A percentile compares a stretch with the other conserved stretches of the same genome.
Evolutionary conservation across 169 alveolate species (phyloP).

Genomic region (Neospora caninum): DNA sequence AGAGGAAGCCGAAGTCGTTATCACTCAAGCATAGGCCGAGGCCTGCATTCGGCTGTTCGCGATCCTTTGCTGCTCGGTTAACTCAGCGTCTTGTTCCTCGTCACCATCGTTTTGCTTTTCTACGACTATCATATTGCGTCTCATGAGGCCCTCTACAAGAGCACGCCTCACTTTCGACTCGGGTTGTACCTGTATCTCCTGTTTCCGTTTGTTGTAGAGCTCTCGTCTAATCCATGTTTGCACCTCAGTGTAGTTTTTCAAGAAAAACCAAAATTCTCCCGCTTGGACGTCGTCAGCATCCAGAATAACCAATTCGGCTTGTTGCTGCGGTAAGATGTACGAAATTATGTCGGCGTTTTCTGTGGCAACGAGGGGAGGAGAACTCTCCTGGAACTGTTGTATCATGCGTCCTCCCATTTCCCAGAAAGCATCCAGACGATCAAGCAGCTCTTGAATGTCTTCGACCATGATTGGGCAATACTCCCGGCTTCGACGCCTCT

Average conservation of each 20-base stretch:
- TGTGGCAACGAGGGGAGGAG: not conserved
- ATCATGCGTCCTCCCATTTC: constrained; percentile 25
- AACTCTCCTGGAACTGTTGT: not conserved
- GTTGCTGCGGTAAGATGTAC: not conserved
- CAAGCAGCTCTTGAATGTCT: not conserved
- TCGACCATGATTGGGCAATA: not conserved
- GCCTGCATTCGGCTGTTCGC: too few species aligned
- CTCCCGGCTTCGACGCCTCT: not conserved
- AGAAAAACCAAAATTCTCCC: constrained; percentile 12
- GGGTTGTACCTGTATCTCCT: not conserved
- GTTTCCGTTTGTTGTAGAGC: constrained; percentile 7
- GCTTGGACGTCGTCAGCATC: constrained; percentile 23
- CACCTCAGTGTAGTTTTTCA: constrained; percentile 18
- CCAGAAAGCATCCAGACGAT: constrained; percentile 2
- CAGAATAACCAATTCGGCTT: not conserved
- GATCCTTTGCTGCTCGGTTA: not conserved
- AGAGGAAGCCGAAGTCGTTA: too few species aligned
- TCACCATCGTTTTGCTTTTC: constrained; percentile 2
- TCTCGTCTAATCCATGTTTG: constrained; percentile 27
- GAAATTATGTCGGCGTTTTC: not conserved
- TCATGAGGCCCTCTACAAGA: not conserved
- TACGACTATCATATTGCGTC: constrained; percentile 11
- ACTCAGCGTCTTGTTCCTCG: not conserved
- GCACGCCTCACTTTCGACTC: not conserved
- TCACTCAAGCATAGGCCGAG: too few species aligned